Percentiles rank a stretch among this genome's conserved stretches.
These are phyloP conservation scores for Lipomyces sp. DNA, from an alignment of 805 yeast genomes.

Conservation along the genomic window DNA sequence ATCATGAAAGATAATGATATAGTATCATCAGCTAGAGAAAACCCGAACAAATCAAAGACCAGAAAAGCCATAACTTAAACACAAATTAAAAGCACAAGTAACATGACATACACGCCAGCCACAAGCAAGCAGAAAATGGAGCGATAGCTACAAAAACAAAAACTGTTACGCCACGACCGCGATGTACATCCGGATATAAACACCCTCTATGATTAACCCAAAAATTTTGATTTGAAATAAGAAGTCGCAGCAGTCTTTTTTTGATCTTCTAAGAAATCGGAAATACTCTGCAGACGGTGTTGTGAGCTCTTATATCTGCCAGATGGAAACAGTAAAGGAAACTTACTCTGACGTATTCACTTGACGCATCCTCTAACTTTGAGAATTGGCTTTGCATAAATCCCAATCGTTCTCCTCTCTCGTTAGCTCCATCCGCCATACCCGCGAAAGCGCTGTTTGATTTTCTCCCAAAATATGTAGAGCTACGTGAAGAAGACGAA, in stretches of 20 bases:
- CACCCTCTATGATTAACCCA: background rate
- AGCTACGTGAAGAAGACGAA: slow-evolving; percentile 8
- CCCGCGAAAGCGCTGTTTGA: background rate
- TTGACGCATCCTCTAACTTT: slow-evolving; percentile 34
- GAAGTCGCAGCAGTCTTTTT: slow-evolving; percentile 27
- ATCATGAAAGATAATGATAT: background rate
- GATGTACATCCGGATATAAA: too few species aligned
- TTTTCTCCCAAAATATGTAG: slow-evolving; percentile 13
- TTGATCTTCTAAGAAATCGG: slow-evolving; percentile 30
- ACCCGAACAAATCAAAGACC: background rate
- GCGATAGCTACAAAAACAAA: background rate
- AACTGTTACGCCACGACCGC: background rate
- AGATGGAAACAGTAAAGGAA: background rate
- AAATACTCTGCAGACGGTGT: slow-evolving; percentile 14
- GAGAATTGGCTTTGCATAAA: slow-evolving; percentile 28
- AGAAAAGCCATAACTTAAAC: background rate
- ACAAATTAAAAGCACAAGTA: background rate
- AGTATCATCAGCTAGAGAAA: too few species aligned
- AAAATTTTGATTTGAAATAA: slow-evolving; percentile 31
- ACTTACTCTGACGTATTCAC: slow-evolving; percentile 32
- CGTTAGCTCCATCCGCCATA: slow-evolving; percentile 23
- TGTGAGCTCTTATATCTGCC: background rate
- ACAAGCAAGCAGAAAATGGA: background rate
- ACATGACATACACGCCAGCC: background rate
- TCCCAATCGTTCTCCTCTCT: slow-evolving; percentile 36